Evolutionary conservation across 1,284 basidiomycete genomes (phyloP), one percentile per base, ranked within the genome.

Genomic region (Taiwanofungus camphoratus): DNA sequence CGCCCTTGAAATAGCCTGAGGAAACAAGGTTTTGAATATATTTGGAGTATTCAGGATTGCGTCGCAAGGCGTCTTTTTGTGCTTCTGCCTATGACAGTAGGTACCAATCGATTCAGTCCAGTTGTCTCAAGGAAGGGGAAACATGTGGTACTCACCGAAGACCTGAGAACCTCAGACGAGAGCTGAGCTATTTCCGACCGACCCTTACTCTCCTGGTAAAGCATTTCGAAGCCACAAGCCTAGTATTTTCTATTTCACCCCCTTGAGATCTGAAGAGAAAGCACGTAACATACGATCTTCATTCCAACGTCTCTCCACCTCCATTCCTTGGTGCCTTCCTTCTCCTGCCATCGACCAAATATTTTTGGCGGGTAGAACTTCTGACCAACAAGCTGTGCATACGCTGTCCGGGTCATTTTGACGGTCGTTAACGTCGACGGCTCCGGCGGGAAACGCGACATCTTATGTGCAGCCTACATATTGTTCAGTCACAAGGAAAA

Each of bases 171-270:
- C 35, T 74, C 71, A 20, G 61, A 45, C 18, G 61, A 69, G 8
- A 58, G 55, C 33, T 62, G 68, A 11, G 62, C 51, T 3, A 52
- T 53, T 21, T 70, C 68, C 47, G 61, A 61, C 49, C 69, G 72
- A 53, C 66, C 63, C 66, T 87, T 79, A 57, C 77, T 77, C 62
- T 92, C 86, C 65, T 92, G 78, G 62, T 87, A 96, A 41, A 94
- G 73, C 76, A 96, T 96, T 67, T 97, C 93, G 52, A 96, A 96
- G 0, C 93, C 93, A 50, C 89, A 91, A 3, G 91, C 82, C 88
- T 92, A 26, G 19, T 7, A 18, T n/a, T n/a, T n/a, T n/a, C n/a
- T n/a, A n/a, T n/a, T n/a, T n/a, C n/a, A n/a, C n/a, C n/a, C n/a
- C n/a, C n/a, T n/a, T n/a, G n/a, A n/a, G n/a, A n/a, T n/a, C n/a